A percentile compares a stretch with the other conserved stretches of the same genome.
phyloP scores from a whole-genome alignment of 176 grass and related monocot genomes.

The Phragmites australis region DNA sequence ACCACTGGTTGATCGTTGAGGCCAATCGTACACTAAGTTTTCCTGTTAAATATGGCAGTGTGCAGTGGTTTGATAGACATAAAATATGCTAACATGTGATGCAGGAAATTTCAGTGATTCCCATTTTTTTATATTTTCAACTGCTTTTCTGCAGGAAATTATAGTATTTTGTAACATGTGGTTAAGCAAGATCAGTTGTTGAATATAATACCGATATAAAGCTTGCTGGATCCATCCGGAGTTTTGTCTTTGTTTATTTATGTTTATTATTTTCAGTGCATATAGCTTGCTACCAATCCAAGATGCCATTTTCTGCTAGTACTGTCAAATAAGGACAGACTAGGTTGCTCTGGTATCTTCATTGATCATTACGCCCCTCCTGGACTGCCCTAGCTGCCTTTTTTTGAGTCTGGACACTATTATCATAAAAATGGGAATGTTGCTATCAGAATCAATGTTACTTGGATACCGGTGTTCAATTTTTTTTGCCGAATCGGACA shows the following conservation, averaged over 20 bases:
- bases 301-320: conserved; percentile 8
- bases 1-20: background rate
- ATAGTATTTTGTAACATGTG: background rate
- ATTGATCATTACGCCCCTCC: background rate
- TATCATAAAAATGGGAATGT: conserved; percentile 4
- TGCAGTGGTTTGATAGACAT: background rate
- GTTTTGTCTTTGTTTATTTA: background rate
- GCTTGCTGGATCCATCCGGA: background rate
- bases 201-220: background rate
- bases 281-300: background rate
- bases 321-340: background rate
- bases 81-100: background rate
- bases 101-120: no score
- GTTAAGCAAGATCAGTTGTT: conserved; percentile 21
- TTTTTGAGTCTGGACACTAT: background rate
- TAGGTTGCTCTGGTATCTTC: conserved; percentile 3
- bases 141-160: background rate
- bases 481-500: no score
- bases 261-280: conserved; percentile 14
- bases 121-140: no score
- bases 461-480: no score
- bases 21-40: background rate
- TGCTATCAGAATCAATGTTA: background rate
- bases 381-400: background rate
- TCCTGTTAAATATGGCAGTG: background rate